Base-by-base conservation (phyloP, 2,329 filamentous ascomycete species). In the Lecanosticta acicola region DNA sequence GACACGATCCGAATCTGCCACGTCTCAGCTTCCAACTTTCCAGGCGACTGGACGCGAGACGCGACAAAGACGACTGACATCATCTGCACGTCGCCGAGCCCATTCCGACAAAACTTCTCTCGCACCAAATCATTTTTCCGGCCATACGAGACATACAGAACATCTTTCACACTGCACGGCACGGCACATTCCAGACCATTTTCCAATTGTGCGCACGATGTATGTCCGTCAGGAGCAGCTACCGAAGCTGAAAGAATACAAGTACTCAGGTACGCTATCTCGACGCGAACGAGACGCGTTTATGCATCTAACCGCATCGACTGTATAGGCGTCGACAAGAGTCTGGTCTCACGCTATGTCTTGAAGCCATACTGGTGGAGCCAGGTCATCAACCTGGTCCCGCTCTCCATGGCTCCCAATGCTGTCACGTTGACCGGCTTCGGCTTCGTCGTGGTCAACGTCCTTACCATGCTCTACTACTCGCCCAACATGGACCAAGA, bases 301-400 rank as follows among this genome's bases (percentile, higher is more conserved):
- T 11, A 29, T 29, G 24, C 13, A 13, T 3, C 21, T 8, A 13
- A 42, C 46, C 48, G 14, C 46, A 17, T 3, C 16, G 10, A 9
- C 10, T 16, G 1, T 16, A n/a, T 39, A 33, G 80, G 81, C 46
- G 86, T 97, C 61, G 93, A 98, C 70, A 86, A 86, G 68, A 95
- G 89, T 49, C 75, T 96, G 51, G 76, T 88, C 33, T 96, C 90
- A 55, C 87, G 84, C 68, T 97, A 96, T 73, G 80, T 98, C 55
- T 75, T 98, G 61, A 97, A 98, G 76, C 93, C 93, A 5, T 98
- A 97, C 71, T 98, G 97, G 76, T 94, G 83, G 63, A 84, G 94
- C 71, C 77, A 93, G 57, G 91, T 94, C 62, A 95, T 98, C 73
- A 83, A 91, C 54, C 85, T 84, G 70, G 97, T 98, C 66, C 93